These are phyloP conservation scores for Cyclotella distinguenda DNA, from an alignment of 108 stramenopile species.

Conservation along the genomic window DNA sequence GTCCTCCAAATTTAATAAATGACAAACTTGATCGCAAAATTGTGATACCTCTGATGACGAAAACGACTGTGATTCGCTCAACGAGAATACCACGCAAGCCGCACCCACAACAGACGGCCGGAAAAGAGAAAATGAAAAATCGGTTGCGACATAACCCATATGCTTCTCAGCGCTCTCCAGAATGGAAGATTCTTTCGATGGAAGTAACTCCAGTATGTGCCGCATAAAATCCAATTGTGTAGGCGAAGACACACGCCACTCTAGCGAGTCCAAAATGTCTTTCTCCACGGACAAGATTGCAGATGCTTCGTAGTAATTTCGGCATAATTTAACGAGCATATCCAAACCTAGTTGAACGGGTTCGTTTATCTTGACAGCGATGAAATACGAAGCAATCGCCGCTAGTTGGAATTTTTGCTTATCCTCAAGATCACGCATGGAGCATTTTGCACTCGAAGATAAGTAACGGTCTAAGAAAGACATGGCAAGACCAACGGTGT, in stretches of 20 bases:
- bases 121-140: constrained; percentile 8
- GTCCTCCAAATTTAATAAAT: not conserved
- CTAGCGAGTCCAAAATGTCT: constrained; percentile 39
- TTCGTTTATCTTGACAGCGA: constrained; percentile 72
- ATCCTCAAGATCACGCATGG: constrained; percentile 7
- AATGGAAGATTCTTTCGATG: constrained; percentile 3
- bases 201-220: constrained; percentile 27
- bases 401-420: constrained; percentile 67
- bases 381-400: constrained; percentile 65
- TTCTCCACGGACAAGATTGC: constrained; percentile 37
- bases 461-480: constrained; percentile 49
- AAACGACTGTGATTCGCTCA: constrained; percentile 6
- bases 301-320: constrained; percentile 20
- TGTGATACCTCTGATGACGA: not conserved
- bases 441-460: constrained; percentile 13
- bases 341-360: constrained; percentile 37
- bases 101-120: constrained; percentile 9
- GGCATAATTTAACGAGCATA: constrained; percentile 34
- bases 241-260: constrained; percentile 40
- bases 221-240: constrained; percentile 47
- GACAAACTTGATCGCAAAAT: constrained; percentile 16
- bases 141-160: constrained; percentile 15
- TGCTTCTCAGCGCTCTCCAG: not conserved
- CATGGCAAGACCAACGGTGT: constrained; percentile 65
- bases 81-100: constrained; percentile 9